Conservation (phyloP, 2,329 filamentous ascomycete genomes). For the Fusarium pseudocircinatum region DNA sequence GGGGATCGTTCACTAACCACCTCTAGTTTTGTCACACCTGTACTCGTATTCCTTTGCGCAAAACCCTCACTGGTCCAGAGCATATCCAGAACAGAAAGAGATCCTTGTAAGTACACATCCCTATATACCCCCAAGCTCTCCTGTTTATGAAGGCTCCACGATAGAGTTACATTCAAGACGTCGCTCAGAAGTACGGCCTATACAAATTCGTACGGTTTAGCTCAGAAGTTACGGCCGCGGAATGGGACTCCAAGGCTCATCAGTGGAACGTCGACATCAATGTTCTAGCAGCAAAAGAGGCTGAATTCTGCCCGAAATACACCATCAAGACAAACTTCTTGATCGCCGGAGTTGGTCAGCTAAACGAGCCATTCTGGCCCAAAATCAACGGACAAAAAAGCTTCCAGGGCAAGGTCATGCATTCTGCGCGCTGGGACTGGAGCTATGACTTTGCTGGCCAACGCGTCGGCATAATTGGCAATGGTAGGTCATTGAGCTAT, state of each 20-base stretch:
- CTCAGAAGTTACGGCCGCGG: neutral
- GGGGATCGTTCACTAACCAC: fast-evolving
- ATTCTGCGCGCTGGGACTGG: neutral
- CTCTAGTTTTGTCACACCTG: neutral
- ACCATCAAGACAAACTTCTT: neutral
- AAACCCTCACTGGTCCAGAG: neutral
- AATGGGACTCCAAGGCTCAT: neutral
- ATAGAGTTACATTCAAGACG: neutral
- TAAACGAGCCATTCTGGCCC: neutral
- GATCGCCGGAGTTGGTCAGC: neutral
- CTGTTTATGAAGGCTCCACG: fast-evolving
- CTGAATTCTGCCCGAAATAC: fast-evolving
- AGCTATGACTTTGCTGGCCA: neutral
- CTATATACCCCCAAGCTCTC: fast-evolving
- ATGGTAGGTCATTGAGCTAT: fast-evolving
- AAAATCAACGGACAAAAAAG: neutral
- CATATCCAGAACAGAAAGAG: neutral
- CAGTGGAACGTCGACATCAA: neutral
- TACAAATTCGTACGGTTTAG: neutral
- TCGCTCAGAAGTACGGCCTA: neutral
- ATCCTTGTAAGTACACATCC: neutral
- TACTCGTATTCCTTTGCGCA: neutral
- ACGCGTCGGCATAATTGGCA: neutral
- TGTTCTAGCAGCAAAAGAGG: neutral
- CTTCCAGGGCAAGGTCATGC: neutral